These are phyloP conservation scores for Flaveria floridana DNA, from an alignment of 140 eudicot species.

Conservation along the genomic window DNA sequence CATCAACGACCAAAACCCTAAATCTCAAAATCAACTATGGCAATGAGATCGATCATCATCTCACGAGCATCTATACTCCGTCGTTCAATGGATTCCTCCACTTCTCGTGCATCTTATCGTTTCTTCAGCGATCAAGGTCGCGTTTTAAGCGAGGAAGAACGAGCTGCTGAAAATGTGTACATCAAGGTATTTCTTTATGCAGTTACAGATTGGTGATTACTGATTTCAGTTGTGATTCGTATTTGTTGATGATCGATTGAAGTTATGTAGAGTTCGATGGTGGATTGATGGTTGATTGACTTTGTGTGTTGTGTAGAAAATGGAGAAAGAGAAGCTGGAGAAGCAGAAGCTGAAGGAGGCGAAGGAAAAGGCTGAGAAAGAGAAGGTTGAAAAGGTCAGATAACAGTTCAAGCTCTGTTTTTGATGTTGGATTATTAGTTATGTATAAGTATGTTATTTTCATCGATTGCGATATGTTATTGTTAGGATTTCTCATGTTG, in stretches of 20 bases:
- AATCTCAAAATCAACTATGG: slow-evolving; percentile 36
- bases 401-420: background rate
- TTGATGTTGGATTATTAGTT: background rate
- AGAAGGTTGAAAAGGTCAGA: slow-evolving; percentile 44
- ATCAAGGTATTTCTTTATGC: slow-evolving; percentile 44
- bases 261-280: slow-evolving; percentile 3
- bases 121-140: slow-evolving; percentile 74
- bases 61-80: slow-evolving; percentile 32
- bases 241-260: background rate
- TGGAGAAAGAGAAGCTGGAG: slow-evolving; percentile 53
- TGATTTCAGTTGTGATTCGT: background rate
- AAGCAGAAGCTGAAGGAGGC: slow-evolving; percentile 42
- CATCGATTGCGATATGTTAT: background rate
- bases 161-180: slow-evolving; percentile 69
- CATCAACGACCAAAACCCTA: slow-evolving; percentile 31
- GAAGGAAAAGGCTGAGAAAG: slow-evolving; percentile 51
- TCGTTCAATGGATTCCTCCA: slow-evolving; percentile 46
- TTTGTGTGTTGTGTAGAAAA: slow-evolving; percentile 34
- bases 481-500: background rate
- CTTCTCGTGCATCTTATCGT: slow-evolving; percentile 44
- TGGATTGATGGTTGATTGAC: slow-evolving; percentile 15
- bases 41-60: slow-evolving; percentile 48
- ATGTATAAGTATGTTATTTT: background rate
- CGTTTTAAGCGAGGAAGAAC: slow-evolving; percentile 68
- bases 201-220: background rate